phyloP scores from a whole-genome alignment of 176 grass and related monocot species.

The Aegilops bicornis region DNA sequence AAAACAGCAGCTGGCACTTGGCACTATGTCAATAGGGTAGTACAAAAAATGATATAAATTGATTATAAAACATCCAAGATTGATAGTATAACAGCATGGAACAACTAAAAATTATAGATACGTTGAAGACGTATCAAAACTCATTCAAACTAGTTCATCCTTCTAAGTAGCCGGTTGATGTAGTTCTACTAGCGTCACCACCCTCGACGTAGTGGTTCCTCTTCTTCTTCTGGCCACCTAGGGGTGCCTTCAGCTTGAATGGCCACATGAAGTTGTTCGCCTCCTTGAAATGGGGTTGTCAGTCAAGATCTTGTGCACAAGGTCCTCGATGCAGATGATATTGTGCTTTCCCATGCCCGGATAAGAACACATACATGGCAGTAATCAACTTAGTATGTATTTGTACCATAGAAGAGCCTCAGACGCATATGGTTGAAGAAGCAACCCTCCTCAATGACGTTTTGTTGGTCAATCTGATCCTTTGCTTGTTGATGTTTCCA shows the following conservation, averaged over 20 bases:
- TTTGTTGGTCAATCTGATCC: no score
- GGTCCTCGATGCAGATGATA: slow-evolving; percentile 84
- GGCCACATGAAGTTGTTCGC: slow-evolving; percentile 93
- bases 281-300: slow-evolving; percentile 86
- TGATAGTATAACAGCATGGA: no score
- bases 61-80: no score
- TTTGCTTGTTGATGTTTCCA: no score
- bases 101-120: no score
- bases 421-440: not conserved
- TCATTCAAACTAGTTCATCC: slow-evolving; percentile 67
- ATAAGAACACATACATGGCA: not conserved
- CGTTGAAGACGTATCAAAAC: no score
- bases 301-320: slow-evolving; percentile 83
- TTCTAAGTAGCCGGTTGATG: slow-evolving; percentile 80
- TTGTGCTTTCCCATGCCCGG: slow-evolving; percentile 54
- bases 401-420: not conserved
- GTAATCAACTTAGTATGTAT: not conserved
- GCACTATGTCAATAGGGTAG: no score
- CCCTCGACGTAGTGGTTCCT: slow-evolving; percentile 88
- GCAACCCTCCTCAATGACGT: slow-evolving; percentile 56
- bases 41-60: no score
- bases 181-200: slow-evolving; percentile 82
- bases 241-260: slow-evolving; percentile 74
- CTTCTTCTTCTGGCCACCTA: slow-evolving; percentile 92
- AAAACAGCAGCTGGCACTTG: no score